Evolutionary conservation across 495 filamentous ascomycete genomes (phyloP), one percentile per base, ranked within the genome.

Genomic region (Talaromyces ruber): DNA sequence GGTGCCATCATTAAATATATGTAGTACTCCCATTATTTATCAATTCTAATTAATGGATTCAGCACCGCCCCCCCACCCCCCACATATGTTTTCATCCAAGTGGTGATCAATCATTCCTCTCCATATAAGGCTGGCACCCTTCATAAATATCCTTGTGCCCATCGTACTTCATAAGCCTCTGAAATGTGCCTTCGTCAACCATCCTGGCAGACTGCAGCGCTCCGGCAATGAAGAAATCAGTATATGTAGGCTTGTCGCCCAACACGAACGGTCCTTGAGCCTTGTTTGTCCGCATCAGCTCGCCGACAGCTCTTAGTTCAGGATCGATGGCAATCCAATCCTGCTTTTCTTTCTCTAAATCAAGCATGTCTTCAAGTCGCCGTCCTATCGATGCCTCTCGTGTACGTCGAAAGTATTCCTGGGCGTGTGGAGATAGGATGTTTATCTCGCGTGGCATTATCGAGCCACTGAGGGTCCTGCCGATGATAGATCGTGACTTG

Each of bases 141-240:
- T 74, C 71, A 68, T 75, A 77, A 61, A 77, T 63, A 32, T 65
- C 66, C 65, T 57, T 60, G 64, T 60, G 75, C 6, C 73, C 75
- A 32, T 61, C 60, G 54, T 68, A 69, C 63, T 63, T 65, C 5
- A 66, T 39, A 43, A 67, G 64, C 56, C 69, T 69, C 66, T 70
- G 64, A 24, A 74, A 76, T 14, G 72, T 63, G 6, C 66, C 62
- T 62, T 78, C 72, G 64, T 76, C 70, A 25, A 76, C 67, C 65
- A 69, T 63, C 58, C 68, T 72, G 8, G 68, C 70, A 47, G 62
- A 66, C 65, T 76, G 70, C 22, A 78, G 61, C 9, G 64, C 65
- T 9, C 72, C 74, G 18, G 71, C 69, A 61, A 78, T 70, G 30
- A 75, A 72, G 64, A 76, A 78, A 59, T 78, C 75, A 7, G 74